Conservation (phyloP, 768 basidiomycete species). For the Phlegmacium glaucopus region DNA sequence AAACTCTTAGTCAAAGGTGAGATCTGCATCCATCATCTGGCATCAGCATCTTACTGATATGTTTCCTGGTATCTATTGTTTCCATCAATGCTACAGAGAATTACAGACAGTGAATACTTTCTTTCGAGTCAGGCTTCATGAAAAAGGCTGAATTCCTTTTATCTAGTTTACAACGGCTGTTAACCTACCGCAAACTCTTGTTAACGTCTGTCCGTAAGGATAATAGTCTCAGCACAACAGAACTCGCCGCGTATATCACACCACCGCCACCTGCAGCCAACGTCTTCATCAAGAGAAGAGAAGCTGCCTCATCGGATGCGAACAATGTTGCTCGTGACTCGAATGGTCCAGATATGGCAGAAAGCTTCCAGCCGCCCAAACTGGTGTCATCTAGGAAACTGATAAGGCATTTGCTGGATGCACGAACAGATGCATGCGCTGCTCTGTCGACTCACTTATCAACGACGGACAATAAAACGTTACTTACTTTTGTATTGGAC, state of each 20-base stretch:
- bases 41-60: neutral
- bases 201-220: slow-evolving; percentile 25
- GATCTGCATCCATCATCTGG: neutral
- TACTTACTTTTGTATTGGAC: no score
- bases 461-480: slow-evolving; percentile 8
- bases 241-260: slow-evolving; percentile 31
- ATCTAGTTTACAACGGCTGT: slow-evolving; percentile 29
- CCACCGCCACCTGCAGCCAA: slow-evolving; percentile 41
- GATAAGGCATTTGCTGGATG: slow-evolving; percentile 28
- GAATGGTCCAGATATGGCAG: no score
- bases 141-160: neutral
- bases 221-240: slow-evolving; percentile 13
- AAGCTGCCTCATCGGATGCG: slow-evolving; percentile 7
- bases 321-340: no score
- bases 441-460: slow-evolving; percentile 21
- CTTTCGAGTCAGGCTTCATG: neutral
- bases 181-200: slow-evolving; percentile 36
- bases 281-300: slow-evolving; percentile 34
- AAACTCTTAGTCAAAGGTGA: slow-evolving; percentile 33
- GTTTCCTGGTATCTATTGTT: no score
- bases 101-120: slow-evolving; percentile 27
- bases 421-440: slow-evolving; percentile 24
- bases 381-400: slow-evolving; percentile 22
- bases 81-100: no score
- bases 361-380: slow-evolving; percentile 16